Percentiles rank a stretch among this genome's conserved stretches.
phyloP scores from a whole-genome alignment of 306 rosid genomes.

The Astragalus membranaceus region DNA sequence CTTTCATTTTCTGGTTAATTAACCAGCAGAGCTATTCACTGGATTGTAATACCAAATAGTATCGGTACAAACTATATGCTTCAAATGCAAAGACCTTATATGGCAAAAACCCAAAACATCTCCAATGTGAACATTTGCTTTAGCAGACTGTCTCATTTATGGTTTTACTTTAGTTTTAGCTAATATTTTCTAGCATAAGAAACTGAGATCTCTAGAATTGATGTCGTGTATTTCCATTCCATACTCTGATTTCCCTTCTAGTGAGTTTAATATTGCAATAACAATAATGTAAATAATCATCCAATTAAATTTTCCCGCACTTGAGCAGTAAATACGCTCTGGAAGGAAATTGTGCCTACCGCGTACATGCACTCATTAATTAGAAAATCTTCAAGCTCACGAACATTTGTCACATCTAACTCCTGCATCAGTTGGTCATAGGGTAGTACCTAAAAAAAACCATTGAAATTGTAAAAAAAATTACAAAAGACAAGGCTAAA shows the following conservation, averaged over 20 bases:
- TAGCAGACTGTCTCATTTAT: background rate
- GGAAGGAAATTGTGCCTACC: conserved; percentile 48
- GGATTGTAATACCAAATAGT: background rate
- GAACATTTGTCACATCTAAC: conserved; percentile 74
- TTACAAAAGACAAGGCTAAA: background rate
- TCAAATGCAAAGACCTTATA: background rate
- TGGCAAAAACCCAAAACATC: background rate
- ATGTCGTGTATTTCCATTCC: background rate
- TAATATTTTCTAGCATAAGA: background rate
- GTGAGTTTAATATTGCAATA: background rate
- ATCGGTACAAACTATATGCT: background rate
- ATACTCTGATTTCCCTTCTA: background rate
- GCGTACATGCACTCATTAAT: conserved; percentile 97
- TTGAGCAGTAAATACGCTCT: conserved; percentile 5
- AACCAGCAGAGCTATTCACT: background rate
- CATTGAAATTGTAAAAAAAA: background rate
- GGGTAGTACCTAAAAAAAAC: conserved; percentile 54
- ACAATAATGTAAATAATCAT: background rate
- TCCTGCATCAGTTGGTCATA: conserved; percentile 90
- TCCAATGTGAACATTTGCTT: background rate
- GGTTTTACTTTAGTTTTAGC: background rate
- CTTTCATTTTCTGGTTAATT: background rate
- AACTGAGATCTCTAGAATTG: background rate
- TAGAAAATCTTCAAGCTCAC: conserved; percentile 91
- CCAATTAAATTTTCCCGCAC: background rate